Evolutionary conservation across 2,329 filamentous ascomycete genomes (phyloP).

Genomic region (Salinomyces thailandicus): DNA sequence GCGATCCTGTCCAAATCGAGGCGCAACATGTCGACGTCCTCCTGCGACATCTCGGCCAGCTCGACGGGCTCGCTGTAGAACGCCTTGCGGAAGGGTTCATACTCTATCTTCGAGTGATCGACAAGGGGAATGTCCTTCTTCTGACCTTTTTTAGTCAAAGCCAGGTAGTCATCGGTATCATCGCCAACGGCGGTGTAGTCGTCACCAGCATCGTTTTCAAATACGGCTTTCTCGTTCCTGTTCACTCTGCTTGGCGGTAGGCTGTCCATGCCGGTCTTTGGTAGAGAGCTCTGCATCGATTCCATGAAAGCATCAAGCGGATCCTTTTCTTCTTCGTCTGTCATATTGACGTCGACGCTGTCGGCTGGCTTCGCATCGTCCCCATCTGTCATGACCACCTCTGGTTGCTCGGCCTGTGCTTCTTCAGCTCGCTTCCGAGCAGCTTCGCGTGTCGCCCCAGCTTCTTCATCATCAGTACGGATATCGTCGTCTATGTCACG

Average conservation of each 20-base stretch:
- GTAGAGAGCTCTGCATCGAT: constrained; percentile 48
- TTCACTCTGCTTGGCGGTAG: constrained; percentile 27
- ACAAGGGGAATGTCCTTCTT: constrained; percentile 90
- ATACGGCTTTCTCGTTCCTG: constrained; percentile 54
- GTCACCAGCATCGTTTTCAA: constrained; percentile 75
- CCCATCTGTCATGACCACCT: constrained; percentile 37
- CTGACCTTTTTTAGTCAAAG: constrained; percentile 60
- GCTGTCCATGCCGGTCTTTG: constrained; percentile 37
- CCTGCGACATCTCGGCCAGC: constrained; percentile 69
- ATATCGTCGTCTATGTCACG: constrained; percentile 57
- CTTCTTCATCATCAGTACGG: constrained; percentile 76
- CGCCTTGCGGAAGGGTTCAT: constrained; percentile 79
- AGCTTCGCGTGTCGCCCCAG: constrained; percentile 74
- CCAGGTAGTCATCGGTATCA: constrained; percentile 53
- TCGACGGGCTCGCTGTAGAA: constrained; percentile 91
- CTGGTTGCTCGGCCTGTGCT: constrained; percentile 36
- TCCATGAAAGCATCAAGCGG: constrained; percentile 96
- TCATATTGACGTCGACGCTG: constrained; percentile 14
- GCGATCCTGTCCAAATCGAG: constrained; percentile 92
- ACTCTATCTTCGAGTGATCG: constrained; percentile 76
- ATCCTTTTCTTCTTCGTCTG: constrained; percentile 66
- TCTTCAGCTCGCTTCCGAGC: constrained; percentile 59
- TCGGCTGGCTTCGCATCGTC: constrained; percentile 18
- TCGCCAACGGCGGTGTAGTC: constrained; percentile 53
- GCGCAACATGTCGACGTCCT: constrained; percentile 70